phyloP scores from a whole-genome alignment of 805 yeast genomes.

The Lipomyces chichibuensis region DNA sequence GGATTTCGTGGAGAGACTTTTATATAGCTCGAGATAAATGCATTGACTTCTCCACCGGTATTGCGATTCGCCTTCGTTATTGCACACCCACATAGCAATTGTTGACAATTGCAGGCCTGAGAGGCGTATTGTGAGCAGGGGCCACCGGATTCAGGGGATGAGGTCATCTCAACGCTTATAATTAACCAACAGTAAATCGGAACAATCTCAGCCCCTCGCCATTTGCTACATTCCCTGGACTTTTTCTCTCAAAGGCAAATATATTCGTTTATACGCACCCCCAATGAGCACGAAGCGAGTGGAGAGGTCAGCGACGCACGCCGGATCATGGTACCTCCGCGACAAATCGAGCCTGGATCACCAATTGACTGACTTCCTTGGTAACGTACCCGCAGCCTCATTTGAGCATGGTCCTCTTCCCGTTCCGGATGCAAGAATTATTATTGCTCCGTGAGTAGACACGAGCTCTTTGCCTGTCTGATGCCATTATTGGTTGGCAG shows the following conservation, averaged over 20 bases:
- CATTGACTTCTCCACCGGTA: no score
- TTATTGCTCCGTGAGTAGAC: slow-evolving; percentile 55
- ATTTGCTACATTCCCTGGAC: neutral
- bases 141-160: neutral
- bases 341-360: slow-evolving; percentile 49
- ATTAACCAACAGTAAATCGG: no score
- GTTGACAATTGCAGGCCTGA: neutral
- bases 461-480: neutral
- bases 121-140: neutral
- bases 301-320: slow-evolving; percentile 72
- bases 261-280: neutral
- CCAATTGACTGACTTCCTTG: slow-evolving; percentile 57
- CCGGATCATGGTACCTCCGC: slow-evolving; percentile 86
- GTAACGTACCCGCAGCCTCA: slow-evolving; percentile 41
- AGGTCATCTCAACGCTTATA: neutral
- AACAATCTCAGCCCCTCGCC: neutral
- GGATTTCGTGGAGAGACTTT: no score
- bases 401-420: slow-evolving; percentile 37
- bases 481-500: neutral
- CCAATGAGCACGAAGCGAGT: slow-evolving; percentile 5
- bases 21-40: no score
- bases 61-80: no score
- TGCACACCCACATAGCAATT: neutral
- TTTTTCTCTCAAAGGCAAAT: neutral
- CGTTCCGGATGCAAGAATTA: slow-evolving; percentile 52